These are phyloP conservation scores for Colletotrichum gloeosporioides DNA, from an alignment of 2,329 filamentous ascomycete genomes.

Conservation along the genomic window DNA sequence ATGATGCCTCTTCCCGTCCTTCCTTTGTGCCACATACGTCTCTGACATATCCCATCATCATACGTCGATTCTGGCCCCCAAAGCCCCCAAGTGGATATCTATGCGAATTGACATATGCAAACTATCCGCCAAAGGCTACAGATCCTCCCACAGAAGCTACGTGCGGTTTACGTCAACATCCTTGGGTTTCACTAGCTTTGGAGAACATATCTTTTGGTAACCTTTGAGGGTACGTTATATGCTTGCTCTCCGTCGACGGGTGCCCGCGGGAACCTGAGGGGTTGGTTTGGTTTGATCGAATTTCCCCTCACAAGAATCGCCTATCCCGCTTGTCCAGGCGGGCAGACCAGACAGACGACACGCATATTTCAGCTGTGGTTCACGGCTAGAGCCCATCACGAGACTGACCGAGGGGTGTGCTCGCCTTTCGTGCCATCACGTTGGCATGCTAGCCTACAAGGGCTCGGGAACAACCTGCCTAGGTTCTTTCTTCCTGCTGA, in stretches of 20 bases:
- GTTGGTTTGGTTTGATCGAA: background rate
- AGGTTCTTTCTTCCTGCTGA: background rate
- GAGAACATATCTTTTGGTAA: background rate
- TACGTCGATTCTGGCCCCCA: background rate
- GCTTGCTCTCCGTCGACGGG: background rate
- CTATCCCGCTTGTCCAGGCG: background rate
- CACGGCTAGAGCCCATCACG: background rate
- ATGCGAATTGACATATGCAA: background rate
- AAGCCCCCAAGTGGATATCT: background rate
- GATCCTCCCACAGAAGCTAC: background rate
- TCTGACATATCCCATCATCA: background rate
- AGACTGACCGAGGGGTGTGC: background rate
- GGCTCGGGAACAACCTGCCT: background rate
- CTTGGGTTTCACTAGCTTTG: background rate
- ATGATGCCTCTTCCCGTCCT: background rate
- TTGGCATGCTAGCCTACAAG: background rate
- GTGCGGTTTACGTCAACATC: conserved; percentile 6
- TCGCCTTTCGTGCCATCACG: background rate
- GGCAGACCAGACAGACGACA: background rate
- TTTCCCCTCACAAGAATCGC: background rate
- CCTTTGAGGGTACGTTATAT: background rate
- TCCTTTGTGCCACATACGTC: background rate
- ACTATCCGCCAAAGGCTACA: background rate
- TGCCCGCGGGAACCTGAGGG: background rate
- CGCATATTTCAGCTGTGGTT: background rate